A percentile compares a stretch with the other conserved stretches of the same genome.
Evolutionary conservation across 495 filamentous ascomycete species (phyloP).

Genomic region (Hyphodiscus hymeniophilus): DNA sequence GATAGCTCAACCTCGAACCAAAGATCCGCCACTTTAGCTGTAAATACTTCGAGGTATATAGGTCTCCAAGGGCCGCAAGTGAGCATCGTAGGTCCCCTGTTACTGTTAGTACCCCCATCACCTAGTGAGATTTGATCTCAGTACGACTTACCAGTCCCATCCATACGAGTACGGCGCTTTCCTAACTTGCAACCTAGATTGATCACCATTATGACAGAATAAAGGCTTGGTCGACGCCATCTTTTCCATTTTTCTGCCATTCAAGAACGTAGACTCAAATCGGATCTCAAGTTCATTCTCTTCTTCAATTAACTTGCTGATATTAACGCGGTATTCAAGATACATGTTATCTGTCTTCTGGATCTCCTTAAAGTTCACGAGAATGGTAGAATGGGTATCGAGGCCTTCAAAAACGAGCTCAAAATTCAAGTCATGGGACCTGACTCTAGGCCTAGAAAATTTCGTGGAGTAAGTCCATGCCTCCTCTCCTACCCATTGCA

Average conservation of each 20-base stretch:
- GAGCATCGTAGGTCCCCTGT: slow-evolving; percentile 64
- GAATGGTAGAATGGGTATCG: slow-evolving; percentile 61
- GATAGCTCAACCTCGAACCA: slow-evolving; percentile 50
- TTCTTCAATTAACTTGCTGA: background rate
- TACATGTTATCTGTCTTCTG: slow-evolving; percentile 65
- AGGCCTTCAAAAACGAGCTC: slow-evolving; percentile 62
- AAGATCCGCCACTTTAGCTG: slow-evolving; percentile 45
- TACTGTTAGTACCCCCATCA: no score
- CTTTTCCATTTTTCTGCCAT: background rate
- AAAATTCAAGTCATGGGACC: slow-evolving; percentile 25
- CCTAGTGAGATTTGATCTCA: no score
- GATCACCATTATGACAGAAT: background rate
- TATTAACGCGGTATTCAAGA: slow-evolving; percentile 32
- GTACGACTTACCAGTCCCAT: no score
- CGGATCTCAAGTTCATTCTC: background rate
- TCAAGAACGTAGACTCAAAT: background rate
- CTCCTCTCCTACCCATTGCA: slow-evolving; percentile 74
- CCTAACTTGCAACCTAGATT: background rate
- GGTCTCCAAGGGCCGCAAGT: slow-evolving; percentile 69
- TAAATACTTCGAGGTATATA: slow-evolving; percentile 53
- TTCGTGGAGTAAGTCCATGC: slow-evolving; percentile 61
- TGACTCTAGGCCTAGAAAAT: slow-evolving; percentile 36
- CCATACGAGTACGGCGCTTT: slow-evolving; percentile 1
- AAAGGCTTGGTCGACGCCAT: slow-evolving; percentile 14
- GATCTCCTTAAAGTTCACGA: slow-evolving; percentile 49